Evolutionary conservation across 306 rosid species (phyloP), one percentile per base, ranked within the genome.

Genomic region (Heteromeles arbutifolia): DNA sequence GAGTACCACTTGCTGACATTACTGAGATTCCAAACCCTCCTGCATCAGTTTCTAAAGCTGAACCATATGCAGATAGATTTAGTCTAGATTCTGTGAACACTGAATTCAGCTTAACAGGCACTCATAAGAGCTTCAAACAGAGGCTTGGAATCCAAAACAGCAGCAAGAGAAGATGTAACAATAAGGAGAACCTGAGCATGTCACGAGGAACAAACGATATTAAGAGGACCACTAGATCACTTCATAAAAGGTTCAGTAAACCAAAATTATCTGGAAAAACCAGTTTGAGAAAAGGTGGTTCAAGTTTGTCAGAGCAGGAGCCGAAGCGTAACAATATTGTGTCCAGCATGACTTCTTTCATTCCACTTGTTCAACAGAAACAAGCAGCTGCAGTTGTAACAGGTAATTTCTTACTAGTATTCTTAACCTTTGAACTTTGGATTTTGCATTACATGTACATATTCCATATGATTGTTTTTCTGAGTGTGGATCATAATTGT

Each of bases 341-440:
- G 77, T 87, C 97, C 77, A 92, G 84, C 69, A 45, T 92, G 25
- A 78, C 91, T 82, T 96, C 99, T 76, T 92, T 96, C 77, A 82
- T 96, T 89, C 99, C 99, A 31, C 87, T 92, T 70, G 98, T 96
- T 63, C 96, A 88, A 83, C 96, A 90, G 87, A 90, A 93, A 77
- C 97, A 92, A 89, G 90, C 97, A 32, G 89, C 96, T 11, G 82
- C 92, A 21, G 93, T 72, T 71, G 45, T 84, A 53, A 80, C 94
- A 81, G 97, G 99, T 95, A 82, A 75, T 34, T 80, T n/a, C 43
- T 62, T 19, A 56, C 32, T 48, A 41, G 31, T 14, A 45, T 25
- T 58, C 24, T 67, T 44, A 29, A 66, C 29, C 70, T 37, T 69
- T 28, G 12, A 73, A 41, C 62, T 72, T 72, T 56, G 24, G 50